phyloP scores from a whole-genome alignment of 169 alveolate species.

The Cryptosporidium meleagridis region DNA sequence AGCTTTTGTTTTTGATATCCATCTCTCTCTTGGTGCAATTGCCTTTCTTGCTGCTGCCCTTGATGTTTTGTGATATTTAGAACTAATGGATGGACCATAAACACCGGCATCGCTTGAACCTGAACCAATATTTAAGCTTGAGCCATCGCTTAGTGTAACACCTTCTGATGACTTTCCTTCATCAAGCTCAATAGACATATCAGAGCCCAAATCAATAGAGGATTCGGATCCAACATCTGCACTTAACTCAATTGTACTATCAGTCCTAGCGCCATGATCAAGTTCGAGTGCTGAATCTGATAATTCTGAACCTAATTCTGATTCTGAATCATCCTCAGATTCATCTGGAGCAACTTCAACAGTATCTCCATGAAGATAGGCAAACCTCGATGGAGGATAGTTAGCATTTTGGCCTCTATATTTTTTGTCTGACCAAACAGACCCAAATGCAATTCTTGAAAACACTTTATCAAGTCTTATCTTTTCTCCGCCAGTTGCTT shows the following conservation, averaged over 20 bases:
- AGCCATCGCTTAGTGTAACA: neutral
- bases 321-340: neutral
- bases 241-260: conserved; percentile 37
- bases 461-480: conserved; percentile 18
- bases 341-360: conserved; percentile 50
- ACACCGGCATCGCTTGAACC: neutral
- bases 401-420: conserved; percentile 25
- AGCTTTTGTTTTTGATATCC: conserved; percentile 32
- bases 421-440: conserved; percentile 51
- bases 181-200: conserved; percentile 21
- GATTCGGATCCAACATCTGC: conserved; percentile 26
- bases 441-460: conserved; percentile 35
- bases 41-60: neutral
- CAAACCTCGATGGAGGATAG: conserved; percentile 36
- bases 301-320: neutral
- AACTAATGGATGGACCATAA: conserved; percentile 7
- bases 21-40: conserved; percentile 47
- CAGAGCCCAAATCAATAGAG: conserved; percentile 10
- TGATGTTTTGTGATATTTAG: neutral
- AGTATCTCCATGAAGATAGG: conserved; percentile 58
- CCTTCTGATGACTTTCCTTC: conserved; percentile 9
- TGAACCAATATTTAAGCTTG: neutral
- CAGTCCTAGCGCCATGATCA: neutral
- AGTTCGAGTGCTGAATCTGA: neutral
- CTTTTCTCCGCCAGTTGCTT: conserved; percentile 36